Evolutionary conservation across 1,284 basidiomycete species (phyloP), one percentile per base, ranked within the genome.

Genomic region (Moesziomyces aphidis): DNA sequence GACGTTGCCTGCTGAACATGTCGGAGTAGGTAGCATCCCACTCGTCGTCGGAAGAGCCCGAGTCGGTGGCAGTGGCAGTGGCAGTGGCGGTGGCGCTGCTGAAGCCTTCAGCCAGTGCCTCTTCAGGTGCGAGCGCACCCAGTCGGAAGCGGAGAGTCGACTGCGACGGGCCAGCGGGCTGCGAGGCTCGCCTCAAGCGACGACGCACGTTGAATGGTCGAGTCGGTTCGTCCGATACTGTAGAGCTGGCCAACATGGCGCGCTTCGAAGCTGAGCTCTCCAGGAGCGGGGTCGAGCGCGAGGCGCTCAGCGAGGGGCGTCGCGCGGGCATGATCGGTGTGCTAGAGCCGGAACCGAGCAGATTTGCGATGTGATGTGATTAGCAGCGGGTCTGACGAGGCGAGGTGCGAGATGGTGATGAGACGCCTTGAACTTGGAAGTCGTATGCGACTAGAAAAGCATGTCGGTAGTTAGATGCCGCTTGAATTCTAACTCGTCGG

Each of bases 1-100:
- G 55, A 22, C 54, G 39, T 34, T 45, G 55, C 1, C 54, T 46
- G 31, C 42, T 42, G 43, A 54, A 44, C 10, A 61, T 17, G 19
- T 19, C 39, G 39, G 39, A 55, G 15, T 61, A 21, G 5, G 52
- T 10, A 6, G 55, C 21, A 26, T 76, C 55, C 55, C 61, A 65
- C 1, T 76, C 71, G 21, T 73, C 73, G 21, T 76, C 73, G 31
- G 71, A 73, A 2, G 71, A 61, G 21, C 57, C 65, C 15, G 71
- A 72, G 10, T 75, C 64, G 36, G 63, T 65, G 60, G 59, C 61
- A 19, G 67, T 74, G 46, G 49, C 50, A 34, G 31, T 34, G 31
- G 31, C 31, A 34, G 31, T 34, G 31, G 31, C 31, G 17, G 67
- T 75, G n/a, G 68, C 50, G 50, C 55, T 66, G 56, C 63, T 61